These are phyloP conservation scores for Trichoderma gamsii DNA, from an alignment of 495 filamentous ascomycete genomes.

Conservation along the genomic window DNA sequence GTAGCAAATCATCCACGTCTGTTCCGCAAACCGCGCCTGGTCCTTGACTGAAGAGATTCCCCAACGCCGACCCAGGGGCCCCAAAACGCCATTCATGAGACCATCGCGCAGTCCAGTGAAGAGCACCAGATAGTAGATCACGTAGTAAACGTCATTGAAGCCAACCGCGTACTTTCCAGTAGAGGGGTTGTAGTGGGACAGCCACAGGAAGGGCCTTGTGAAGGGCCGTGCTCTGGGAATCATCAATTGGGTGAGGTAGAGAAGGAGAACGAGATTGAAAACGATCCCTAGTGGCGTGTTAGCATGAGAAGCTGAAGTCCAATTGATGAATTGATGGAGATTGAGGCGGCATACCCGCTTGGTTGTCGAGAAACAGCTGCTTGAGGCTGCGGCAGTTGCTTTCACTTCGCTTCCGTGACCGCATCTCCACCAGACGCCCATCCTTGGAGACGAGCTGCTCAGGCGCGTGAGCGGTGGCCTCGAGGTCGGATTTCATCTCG, in stretches of 20 bases:
- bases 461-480: background rate
- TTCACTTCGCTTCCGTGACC: background rate
- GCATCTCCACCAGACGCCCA: background rate
- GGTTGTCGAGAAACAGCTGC: background rate
- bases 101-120: slow-evolving; percentile 81
- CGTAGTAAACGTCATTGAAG: slow-evolving; percentile 70
- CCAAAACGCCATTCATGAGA: slow-evolving; percentile 76
- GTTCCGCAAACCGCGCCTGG: slow-evolving; percentile 77
- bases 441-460: background rate
- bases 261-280: slow-evolving; percentile 67
- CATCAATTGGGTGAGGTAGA: slow-evolving; percentile 68
- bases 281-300: slow-evolving; percentile 53
- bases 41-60: slow-evolving; percentile 70
- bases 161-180: slow-evolving; percentile 69
- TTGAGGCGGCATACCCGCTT: background rate
- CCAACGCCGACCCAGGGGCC: slow-evolving; percentile 60
- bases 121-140: slow-evolving; percentile 70
- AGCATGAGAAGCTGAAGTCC: background rate
- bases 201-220: slow-evolving; percentile 75
- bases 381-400: background rate
- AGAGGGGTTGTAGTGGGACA: slow-evolving; percentile 71
- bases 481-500: background rate
- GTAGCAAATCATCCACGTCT: slow-evolving; percentile 84
- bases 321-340: background rate
- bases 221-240: slow-evolving; percentile 72